A percentile compares a stretch with the other conserved stretches of the same genome.
phyloP scores from a whole-genome alignment of 805 yeast genomes.

The Candida anglica region DNA sequence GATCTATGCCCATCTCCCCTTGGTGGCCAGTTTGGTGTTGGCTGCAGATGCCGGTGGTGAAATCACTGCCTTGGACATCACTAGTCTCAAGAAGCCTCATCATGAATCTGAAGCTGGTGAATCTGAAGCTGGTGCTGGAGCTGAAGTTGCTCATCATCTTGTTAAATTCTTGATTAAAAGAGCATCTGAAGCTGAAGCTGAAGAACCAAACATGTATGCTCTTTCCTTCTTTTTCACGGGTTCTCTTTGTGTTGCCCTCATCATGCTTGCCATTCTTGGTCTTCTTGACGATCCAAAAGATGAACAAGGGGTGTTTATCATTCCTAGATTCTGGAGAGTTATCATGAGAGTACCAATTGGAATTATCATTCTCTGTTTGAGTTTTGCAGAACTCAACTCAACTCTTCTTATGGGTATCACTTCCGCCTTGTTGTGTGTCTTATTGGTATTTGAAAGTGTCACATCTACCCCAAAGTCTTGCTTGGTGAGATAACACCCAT shows the following conservation, averaged over 20 bases:
- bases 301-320: conserved; percentile 20
- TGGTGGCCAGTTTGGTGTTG: conserved; percentile 47
- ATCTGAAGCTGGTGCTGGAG: not conserved
- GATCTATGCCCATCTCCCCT: conserved; percentile 47
- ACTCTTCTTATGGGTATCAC: conserved; percentile 41
- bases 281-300: conserved; percentile 44
- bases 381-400: conserved; percentile 40
- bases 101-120: not conserved
- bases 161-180: not conserved
- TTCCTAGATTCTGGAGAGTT: conserved; percentile 36
- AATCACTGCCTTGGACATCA: conserved; percentile 27
- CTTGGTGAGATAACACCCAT: too few relatives aligned
- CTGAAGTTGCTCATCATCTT: not conserved
- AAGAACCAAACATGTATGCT: conserved; percentile 32
- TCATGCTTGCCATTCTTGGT: conserved; percentile 37
- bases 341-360: conserved; percentile 40
- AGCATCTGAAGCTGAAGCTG: conserved; percentile 14
- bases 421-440: conserved; percentile 26
- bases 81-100: conserved; percentile 1
- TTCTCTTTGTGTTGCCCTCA: conserved; percentile 45
- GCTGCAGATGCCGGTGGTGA: conserved; percentile 61
- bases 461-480: conserved; percentile 20
- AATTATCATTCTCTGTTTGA: conserved; percentile 31
- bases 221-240: conserved; percentile 50
- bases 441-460: conserved; percentile 35